Evolutionary conservation across 352 stramenopile species (phyloP).

Genomic region (Globisporangium rhizosaccharum): DNA sequence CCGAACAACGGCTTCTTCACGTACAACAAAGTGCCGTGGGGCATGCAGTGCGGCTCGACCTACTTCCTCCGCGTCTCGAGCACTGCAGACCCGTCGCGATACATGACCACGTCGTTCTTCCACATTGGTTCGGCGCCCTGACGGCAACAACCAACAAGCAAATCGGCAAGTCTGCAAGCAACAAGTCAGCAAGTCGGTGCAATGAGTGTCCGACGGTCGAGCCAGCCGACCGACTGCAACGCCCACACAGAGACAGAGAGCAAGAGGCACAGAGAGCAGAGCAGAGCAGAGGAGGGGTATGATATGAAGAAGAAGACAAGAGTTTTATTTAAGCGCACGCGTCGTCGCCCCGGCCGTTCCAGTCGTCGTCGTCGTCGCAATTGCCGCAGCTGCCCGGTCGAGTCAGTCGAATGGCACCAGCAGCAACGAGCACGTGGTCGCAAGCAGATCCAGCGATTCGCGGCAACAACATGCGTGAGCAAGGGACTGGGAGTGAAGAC

Average conservation of each 20-base stretch:
- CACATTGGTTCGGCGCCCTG: constrained; percentile 49
- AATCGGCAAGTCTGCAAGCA: not conserved
- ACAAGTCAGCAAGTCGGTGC: not conserved
- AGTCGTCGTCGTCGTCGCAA: too few relatives aligned
- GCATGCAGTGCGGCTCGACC: constrained; percentile 66
- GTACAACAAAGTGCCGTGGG: constrained; percentile 79
- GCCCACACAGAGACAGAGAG: not conserved
- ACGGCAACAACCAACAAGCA: not conserved
- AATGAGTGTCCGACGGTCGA: not conserved
- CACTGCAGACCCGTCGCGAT: constrained; percentile 30
- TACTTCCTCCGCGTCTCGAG: constrained; percentile 75
- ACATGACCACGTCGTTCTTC: constrained; percentile 62
- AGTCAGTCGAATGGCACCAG: too few relatives aligned
- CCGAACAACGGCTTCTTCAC: constrained; percentile 70
- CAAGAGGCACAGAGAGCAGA: not conserved
- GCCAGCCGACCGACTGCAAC: not conserved
- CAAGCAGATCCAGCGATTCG: too few relatives aligned
- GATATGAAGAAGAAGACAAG: not conserved
- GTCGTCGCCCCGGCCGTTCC: not conserved
- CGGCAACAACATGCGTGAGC: too few relatives aligned
- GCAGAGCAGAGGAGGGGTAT: not conserved
- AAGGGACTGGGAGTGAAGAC: too few relatives aligned
- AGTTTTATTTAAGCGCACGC: not conserved
- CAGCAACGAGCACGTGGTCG: too few relatives aligned
- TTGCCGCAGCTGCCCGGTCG: too few relatives aligned